phyloP scores from a whole-genome alignment of 257 asterid genomes.

The Phtheirospermum japonicum region DNA sequence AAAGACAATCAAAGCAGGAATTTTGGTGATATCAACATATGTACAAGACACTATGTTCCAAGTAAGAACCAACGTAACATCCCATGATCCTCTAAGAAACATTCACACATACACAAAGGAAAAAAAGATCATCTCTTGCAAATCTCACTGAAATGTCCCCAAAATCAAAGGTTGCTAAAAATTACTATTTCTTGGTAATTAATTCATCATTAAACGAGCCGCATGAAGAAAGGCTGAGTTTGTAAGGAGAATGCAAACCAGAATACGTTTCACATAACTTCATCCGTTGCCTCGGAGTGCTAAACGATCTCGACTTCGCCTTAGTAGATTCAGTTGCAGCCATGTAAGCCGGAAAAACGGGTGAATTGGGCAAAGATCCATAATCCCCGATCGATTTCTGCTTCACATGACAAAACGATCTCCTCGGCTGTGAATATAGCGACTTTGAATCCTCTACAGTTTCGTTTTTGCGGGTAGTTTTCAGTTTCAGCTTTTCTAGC shows the following conservation, averaged over 20 bases:
- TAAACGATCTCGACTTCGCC: constrained; percentile 58
- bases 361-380: constrained; percentile 47
- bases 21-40: too few relatives aligned
- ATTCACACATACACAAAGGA: too few relatives aligned
- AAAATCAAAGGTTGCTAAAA: too few relatives aligned
- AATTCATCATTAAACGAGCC: constrained; percentile 40
- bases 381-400: constrained; percentile 43
- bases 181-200: constrained; percentile 30
- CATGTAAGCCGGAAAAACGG: constrained; percentile 55
- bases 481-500: constrained; percentile 34
- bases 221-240: constrained; percentile 41
- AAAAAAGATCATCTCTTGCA: too few relatives aligned
- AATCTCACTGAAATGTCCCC: too few relatives aligned
- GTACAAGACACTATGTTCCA: too few relatives aligned
- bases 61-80: too few relatives aligned
- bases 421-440: constrained; percentile 44
- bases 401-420: constrained; percentile 34
- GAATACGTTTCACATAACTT: constrained; percentile 37
- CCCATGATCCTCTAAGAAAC: too few relatives aligned
- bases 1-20: too few relatives aligned
- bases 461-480: constrained; percentile 27
- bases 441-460: constrained; percentile 33
- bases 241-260: constrained; percentile 49
- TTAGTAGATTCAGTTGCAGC: constrained; percentile 71
- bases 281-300: constrained; percentile 57